Conservation (phyloP, 2,329 filamentous ascomycete species). For the Colletotrichum sp. region DNA sequence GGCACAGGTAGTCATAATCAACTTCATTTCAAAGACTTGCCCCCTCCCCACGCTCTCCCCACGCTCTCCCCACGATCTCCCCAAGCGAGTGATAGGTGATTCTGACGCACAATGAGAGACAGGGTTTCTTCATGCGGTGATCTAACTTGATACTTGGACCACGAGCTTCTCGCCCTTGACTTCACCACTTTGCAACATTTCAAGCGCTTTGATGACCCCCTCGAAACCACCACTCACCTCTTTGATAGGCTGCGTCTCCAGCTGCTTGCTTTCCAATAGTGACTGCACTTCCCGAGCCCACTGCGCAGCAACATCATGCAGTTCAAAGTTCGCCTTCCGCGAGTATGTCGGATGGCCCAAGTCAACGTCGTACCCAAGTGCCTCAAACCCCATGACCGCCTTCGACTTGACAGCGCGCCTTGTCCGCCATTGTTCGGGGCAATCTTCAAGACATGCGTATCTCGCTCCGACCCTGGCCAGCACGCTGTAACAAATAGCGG, state of each 20-base stretch:
- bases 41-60: neutral
- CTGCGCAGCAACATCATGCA: neutral
- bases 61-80: neutral
- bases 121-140: neutral
- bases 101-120: neutral
- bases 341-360: neutral
- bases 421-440: constrained; percentile 24
- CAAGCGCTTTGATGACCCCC: neutral
- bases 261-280: neutral
- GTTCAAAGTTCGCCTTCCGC: neutral
- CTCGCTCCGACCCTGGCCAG: constrained; percentile 31
- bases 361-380: neutral
- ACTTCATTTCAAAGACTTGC: rapidly evolving
- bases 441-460: constrained; percentile 34
- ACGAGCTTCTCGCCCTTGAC: neutral
- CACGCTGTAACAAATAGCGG: constrained; percentile 26
- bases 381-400: constrained; percentile 25
- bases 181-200: neutral
- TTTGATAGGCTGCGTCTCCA: neutral
- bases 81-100: neutral
- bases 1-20: neutral
- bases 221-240: neutral
- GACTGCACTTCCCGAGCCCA: constrained; percentile 19
- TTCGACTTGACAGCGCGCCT: constrained; percentile 26
- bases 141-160: neutral